A percentile compares a stretch with the other conserved stretches of the same genome.
These are phyloP conservation scores for Kwoniella sp. DNA, from an alignment of 768 basidiomycete genomes.

Conservation along the genomic window DNA sequence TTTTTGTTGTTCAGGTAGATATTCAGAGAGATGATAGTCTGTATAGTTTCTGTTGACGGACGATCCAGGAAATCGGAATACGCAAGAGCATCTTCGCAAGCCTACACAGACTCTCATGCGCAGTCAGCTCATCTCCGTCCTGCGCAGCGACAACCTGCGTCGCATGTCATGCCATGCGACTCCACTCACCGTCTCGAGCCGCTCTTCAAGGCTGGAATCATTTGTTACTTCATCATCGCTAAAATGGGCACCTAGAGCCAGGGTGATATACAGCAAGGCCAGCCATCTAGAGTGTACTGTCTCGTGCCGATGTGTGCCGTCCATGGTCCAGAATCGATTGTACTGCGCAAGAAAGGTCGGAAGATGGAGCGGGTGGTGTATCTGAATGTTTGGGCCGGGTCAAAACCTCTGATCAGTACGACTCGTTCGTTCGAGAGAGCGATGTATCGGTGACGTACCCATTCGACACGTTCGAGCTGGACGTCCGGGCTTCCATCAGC, in stretches of 20 bases:
- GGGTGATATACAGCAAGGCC: conserved; percentile 22
- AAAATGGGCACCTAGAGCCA: conserved; percentile 25
- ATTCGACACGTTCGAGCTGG: conserved; percentile 24
- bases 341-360: conserved; percentile 28
- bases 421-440: too few relatives aligned
- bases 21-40: conserved; percentile 29
- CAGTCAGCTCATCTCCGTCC: not conserved
- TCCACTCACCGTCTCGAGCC: conserved; percentile 9
- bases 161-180: too few relatives aligned
- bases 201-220: conserved; percentile 6
- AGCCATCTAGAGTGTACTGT: conserved; percentile 27
- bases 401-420: not conserved
- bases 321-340: conserved; percentile 24
- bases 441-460: conserved; percentile 19
- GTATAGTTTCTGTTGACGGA: conserved; percentile 25
- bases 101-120: conserved; percentile 3
- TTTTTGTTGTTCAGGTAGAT: conserved; percentile 34
- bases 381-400: not conserved
- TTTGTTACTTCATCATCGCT: conserved; percentile 19
- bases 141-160: not conserved
- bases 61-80: conserved; percentile 25
- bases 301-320: conserved; percentile 5
- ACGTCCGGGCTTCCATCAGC: not conserved
- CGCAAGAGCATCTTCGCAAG: conserved; percentile 24
- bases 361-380: conserved; percentile 21